These are phyloP conservation scores for Inga oerstediana DNA, from an alignment of 306 rosid species.

Conservation along the genomic window DNA sequence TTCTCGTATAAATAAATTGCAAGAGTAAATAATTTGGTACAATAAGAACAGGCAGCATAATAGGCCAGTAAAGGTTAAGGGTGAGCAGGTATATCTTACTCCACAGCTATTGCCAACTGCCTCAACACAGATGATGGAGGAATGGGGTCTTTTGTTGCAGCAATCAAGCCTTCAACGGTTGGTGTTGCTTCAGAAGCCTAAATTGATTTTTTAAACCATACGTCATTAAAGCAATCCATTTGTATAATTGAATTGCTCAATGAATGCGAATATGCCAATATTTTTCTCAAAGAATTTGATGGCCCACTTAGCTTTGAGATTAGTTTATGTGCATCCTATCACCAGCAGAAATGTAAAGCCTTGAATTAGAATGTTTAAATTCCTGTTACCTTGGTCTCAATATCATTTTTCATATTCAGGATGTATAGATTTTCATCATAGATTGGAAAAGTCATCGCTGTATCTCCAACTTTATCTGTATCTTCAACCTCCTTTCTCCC, in stretches of 20 bases:
- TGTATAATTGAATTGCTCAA: constrained; percentile 27
- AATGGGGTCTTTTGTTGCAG: constrained; percentile 61
- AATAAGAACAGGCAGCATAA: constrained; percentile 27
- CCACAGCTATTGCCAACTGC: constrained; percentile 85
- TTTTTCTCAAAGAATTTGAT: constrained; percentile 1
- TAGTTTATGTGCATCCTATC: neutral
- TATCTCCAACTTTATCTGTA: constrained; percentile 59
- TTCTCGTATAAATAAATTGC: neutral
- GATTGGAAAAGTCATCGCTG: constrained; percentile 71
- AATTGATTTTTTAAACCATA: constrained; percentile 18
- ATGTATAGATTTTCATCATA: constrained; percentile 85
- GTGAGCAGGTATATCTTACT: constrained; percentile 64
- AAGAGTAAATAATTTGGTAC: neutral
- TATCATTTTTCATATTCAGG: constrained; percentile 85
- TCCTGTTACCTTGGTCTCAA: constrained; percentile 72
- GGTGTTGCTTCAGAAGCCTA: constrained; percentile 78
- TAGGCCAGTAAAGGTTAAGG: constrained; percentile 26
- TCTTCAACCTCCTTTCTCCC: constrained; percentile 81
- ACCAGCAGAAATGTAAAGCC: constrained; percentile 12
- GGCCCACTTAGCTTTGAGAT: constrained; percentile 1
- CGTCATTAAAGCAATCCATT: constrained; percentile 31
- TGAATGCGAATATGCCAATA: constrained; percentile 14
- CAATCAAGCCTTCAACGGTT: constrained; percentile 68
- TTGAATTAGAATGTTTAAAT: constrained; percentile 27
- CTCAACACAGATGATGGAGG: constrained; percentile 74